These are phyloP conservation scores for Chrysosporium queenslandicum DNA, from an alignment of 2,329 filamentous ascomycete species.

Conservation along the genomic window DNA sequence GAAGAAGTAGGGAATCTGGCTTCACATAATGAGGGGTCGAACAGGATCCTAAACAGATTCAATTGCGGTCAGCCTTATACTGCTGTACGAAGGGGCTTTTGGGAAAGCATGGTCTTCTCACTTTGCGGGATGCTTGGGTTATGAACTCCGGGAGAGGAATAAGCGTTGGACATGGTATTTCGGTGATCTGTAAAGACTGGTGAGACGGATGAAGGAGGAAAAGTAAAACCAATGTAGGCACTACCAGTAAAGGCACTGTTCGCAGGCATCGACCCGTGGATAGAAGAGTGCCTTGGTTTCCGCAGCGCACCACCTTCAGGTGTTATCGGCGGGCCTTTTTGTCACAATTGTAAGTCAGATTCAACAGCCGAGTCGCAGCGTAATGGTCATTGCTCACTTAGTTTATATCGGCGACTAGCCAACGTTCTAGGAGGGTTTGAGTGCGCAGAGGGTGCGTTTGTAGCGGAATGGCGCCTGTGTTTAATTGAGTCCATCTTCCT, in stretches of 20 bases:
- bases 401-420: not conserved
- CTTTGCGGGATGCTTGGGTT: not conserved
- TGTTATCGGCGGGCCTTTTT: not conserved
- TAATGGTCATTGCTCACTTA: not conserved
- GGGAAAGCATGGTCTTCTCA: not conserved
- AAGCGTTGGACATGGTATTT: not conserved
- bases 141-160: not conserved
- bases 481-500: not conserved
- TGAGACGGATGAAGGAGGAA: not conserved
- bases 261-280: conserved; percentile 1
- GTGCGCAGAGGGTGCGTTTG: conserved; percentile 1
- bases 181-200: not conserved
- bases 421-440: not conserved
- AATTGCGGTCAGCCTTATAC: not conserved
- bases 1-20: conserved; percentile 32
- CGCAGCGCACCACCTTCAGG: not conserved
- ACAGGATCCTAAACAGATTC: conserved; percentile 1
- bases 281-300: conserved; percentile 3
- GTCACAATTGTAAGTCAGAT: not conserved
- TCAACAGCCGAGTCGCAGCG: not conserved
- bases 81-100: not conserved
- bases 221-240: not conserved
- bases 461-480: not conserved
- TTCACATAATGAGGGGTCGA: conserved; percentile 26
- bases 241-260: not conserved